phyloP scores from a whole-genome alignment of 805 yeast genomes.

The Jamesozyma piceae region DNA sequence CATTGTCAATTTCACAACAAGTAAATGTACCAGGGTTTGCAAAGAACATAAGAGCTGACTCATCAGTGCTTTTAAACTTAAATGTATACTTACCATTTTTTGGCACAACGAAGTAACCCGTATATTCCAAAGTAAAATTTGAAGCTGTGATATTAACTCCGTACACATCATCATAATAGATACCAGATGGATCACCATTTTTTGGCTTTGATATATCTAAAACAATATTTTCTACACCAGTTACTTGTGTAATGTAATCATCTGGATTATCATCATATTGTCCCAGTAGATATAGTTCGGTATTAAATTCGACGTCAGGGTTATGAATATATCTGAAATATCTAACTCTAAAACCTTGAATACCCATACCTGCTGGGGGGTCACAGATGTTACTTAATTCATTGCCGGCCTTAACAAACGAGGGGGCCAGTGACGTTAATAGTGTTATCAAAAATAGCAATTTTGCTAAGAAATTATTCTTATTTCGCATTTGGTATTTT shows the following conservation, averaged over 20 bases:
- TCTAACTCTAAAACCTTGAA: background rate
- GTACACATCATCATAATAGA: background rate
- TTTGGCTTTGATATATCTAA: background rate
- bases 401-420: background rate
- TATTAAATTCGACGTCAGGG: background rate
- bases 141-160: slow-evolving; percentile 1
- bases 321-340: background rate
- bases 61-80: slow-evolving; percentile 23
- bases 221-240: background rate
- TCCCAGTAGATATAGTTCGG: background rate
- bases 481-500: background rate
- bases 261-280: background rate
- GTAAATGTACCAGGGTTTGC: slow-evolving; percentile 28
- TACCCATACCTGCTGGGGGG: background rate
- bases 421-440: background rate
- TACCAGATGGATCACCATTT: too few relatives aligned
- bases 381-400: background rate
- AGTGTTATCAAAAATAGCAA: background rate
- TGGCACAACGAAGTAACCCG: slow-evolving; percentile 25
- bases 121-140: slow-evolving; percentile 20
- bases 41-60: slow-evolving; percentile 18
- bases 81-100: slow-evolving; percentile 27
- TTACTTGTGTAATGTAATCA: background rate
- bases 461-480: background rate
- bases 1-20: background rate